Evolutionary conservation across 2,329 filamentous ascomycete genomes (phyloP), one percentile per base, ranked within the genome.

Genomic region (Penicillium verrucosum): DNA sequence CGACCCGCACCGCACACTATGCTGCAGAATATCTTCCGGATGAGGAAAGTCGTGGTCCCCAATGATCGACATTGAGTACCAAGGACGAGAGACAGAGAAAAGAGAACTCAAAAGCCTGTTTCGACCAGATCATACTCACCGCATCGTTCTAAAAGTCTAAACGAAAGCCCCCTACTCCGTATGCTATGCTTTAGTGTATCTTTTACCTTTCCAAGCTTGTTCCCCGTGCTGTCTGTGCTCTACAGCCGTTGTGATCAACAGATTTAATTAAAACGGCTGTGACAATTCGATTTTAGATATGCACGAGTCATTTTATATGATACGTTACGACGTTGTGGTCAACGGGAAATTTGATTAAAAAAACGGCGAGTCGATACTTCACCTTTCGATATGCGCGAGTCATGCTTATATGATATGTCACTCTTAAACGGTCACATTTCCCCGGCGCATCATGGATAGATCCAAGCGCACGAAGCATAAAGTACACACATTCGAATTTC

Each of bases 31-130:
- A 16, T 37, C 21, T 27, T 37, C 40, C 32, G 11, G 23, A 36
- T 51, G 16, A 34, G 38, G 49, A 25, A 50, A 51, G 27, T 23
- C 9, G 38, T n/a, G 52, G 51, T 55, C 52, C 25, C 43, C 51
- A 25, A 42, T 27, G 34, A 43, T 48, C 51, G 34, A 46, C 51
- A 54, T 6, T 10, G 11, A 49, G 38, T 9, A n/a, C 30, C 6
- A 37, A n/a, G 3, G 16, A 21, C 21, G 9, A 21, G 14, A 42
- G 29, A 23, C 27, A 34, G n/a, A 29, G 21, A 45, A 27, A 21
- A 21, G 14, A 36, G 12, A 10, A 49, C 23, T n/a, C 21, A 29
- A 18, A 43, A 29, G 14, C 21, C 23, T 12, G 10, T 49, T 42
- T 25, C 11, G 12, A 9, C 29, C 14, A 41, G 37, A 8, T 42